Conservation (phyloP, 257 asterid species). For the Capsicum pubescens region DNA sequence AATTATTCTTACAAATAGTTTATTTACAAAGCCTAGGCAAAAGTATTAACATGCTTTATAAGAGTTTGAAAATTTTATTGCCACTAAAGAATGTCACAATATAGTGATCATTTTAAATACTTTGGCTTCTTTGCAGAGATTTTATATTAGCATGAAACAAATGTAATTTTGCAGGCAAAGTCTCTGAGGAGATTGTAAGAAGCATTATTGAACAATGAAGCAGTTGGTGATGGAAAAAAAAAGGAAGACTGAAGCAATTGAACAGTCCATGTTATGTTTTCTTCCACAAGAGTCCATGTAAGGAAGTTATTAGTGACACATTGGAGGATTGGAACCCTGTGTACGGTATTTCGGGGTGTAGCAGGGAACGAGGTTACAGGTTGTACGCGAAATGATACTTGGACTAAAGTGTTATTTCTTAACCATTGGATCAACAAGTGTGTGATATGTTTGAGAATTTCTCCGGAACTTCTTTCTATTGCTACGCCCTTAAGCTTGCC, state of each 20-base stretch:
- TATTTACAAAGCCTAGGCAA: background rate
- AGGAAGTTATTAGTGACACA: background rate
- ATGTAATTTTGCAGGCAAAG: constrained; percentile 10
- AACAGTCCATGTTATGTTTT: background rate
- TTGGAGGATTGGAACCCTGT: background rate
- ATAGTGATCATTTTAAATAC: constrained; percentile 4
- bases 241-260: background rate
- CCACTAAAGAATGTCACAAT: background rate
- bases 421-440: background rate
- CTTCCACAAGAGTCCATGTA: background rate
- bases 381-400: background rate
- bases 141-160: background rate
- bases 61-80: background rate
- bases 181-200: background rate
- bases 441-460: background rate
- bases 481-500: background rate
- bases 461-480: background rate
- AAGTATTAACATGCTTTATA: background rate
- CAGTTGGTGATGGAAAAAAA: background rate
- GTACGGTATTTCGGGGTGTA: background rate
- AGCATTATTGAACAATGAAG: background rate
- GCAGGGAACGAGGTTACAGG: background rate
- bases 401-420: background rate
- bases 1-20: too few relatives aligned
- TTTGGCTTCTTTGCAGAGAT: constrained; percentile 5